Evolutionary conservation across 495 filamentous ascomycete species (phyloP).

Genomic region (Niebla homalea): DNA sequence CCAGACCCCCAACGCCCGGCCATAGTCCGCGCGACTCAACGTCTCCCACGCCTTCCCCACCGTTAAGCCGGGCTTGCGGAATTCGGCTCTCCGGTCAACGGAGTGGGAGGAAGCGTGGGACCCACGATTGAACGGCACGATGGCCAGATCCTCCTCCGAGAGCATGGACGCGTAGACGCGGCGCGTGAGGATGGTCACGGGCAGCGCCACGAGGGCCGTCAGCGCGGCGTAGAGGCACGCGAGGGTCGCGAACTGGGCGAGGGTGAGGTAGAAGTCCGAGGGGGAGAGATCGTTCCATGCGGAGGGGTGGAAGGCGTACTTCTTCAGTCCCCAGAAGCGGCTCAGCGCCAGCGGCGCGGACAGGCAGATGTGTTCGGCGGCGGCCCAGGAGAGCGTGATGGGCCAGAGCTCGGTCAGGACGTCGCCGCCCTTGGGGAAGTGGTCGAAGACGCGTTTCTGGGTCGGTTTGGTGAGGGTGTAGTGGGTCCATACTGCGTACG

Average conservation of each 20-base stretch:
- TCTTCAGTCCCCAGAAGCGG: slow-evolving; percentile 9
- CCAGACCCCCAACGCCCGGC: slow-evolving; percentile 8
- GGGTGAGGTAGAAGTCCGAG: background rate
- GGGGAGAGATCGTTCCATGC: slow-evolving; percentile 11
- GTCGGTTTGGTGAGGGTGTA: slow-evolving; percentile 14
- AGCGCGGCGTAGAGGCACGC: slow-evolving; percentile 10
- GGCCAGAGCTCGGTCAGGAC: slow-evolving; percentile 14
- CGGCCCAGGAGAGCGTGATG: slow-evolving; percentile 9
- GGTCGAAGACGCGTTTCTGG: slow-evolving; percentile 8
- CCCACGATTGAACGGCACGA: slow-evolving; percentile 14
- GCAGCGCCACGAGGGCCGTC: slow-evolving; percentile 6
- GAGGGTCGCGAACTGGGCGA: slow-evolving; percentile 10
- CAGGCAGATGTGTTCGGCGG: slow-evolving; percentile 10
- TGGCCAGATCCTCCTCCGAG: slow-evolving; percentile 13
- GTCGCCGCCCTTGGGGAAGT: slow-evolving; percentile 15
- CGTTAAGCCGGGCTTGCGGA: slow-evolving; percentile 10
- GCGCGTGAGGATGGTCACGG: slow-evolving; percentile 9
- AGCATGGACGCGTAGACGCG: slow-evolving; percentile 18
- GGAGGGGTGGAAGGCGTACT: slow-evolving; percentile 10
- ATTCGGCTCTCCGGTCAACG: background rate
- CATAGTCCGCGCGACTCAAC: slow-evolving; percentile 10
- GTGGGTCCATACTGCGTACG: slow-evolving; percentile 16
- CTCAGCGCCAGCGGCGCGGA: slow-evolving; percentile 12
- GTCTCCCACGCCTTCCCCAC: slow-evolving; percentile 11
- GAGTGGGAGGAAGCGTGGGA: background rate